These are phyloP conservation scores for Vigna angularis DNA, from an alignment of 306 rosid genomes.

Conservation along the genomic window DNA sequence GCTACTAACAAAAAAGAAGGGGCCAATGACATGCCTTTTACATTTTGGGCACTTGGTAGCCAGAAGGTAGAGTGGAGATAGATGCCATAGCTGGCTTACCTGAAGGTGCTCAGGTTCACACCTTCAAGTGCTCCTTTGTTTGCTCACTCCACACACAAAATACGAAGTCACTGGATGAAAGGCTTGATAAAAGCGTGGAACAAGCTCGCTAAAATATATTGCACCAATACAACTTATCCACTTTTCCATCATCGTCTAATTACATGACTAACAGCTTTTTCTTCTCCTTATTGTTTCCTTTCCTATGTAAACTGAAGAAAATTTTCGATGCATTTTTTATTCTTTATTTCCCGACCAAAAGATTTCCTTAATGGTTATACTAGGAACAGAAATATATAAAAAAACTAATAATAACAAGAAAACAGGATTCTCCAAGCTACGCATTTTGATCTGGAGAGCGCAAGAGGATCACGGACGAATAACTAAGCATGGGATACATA, in stretches of 20 bases:
- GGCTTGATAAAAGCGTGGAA: conserved; percentile 14
- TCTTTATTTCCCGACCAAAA: conserved; percentile 17
- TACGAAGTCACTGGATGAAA: not conserved
- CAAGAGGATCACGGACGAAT: conserved; percentile 90
- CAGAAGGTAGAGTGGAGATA: not conserved
- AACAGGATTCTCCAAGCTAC: conserved; percentile 38
- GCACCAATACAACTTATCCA: conserved; percentile 15
- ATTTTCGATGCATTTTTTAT: not conserved
- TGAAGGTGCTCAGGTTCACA: not conserved
- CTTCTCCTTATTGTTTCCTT: not conserved
- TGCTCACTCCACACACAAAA: not conserved
- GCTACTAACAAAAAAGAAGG: not conserved
- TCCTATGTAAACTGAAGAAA: conserved; percentile 29
- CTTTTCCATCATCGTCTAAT: conserved; percentile 32
- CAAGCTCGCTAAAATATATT: not conserved
- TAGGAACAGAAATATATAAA: not conserved
- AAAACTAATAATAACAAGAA: not conserved
- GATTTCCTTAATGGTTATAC: conserved; percentile 26
- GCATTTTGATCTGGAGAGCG: conserved; percentile 59
- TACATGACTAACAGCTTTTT: conserved; percentile 14
- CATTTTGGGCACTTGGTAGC: not conserved
- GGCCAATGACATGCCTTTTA: not conserved
- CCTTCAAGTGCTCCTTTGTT: not conserved
- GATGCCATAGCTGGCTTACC: not conserved
- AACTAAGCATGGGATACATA: conserved; percentile 90